phyloP scores from a whole-genome alignment of 208 protist genomes.

The Wallacemonas rigidus region DNA sequence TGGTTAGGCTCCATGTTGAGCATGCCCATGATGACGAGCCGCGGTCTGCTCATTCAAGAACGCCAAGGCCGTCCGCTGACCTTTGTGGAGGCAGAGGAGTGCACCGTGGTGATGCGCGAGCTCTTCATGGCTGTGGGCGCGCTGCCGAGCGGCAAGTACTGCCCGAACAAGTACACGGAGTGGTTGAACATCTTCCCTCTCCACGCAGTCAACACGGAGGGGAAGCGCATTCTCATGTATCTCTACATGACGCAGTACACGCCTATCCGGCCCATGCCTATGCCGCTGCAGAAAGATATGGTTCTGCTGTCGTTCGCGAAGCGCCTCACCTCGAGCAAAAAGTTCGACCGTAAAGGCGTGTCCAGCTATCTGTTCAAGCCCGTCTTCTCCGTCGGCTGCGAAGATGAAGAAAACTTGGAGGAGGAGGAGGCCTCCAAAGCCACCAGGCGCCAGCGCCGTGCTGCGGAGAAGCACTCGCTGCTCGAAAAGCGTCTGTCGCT shows the following conservation, averaged over 20 bases:
- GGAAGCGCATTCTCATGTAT: conserved; percentile 56
- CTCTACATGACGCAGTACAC: conserved; percentile 41
- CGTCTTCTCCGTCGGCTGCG: conserved; percentile 26
- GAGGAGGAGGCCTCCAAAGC: conserved; percentile 17
- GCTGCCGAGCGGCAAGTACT: conserved; percentile 44
- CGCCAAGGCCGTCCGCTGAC: conserved; percentile 27
- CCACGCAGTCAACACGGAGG: conserved; percentile 60
- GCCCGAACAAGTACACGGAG: conserved; percentile 39
- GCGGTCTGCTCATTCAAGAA: conserved; percentile 20
- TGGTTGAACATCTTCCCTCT: conserved; percentile 69
- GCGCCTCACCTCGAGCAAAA: conserved; percentile 19
- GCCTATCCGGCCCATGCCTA: conserved; percentile 30
- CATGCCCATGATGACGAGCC: conserved; percentile 47
- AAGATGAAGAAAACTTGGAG: conserved; percentile 5
- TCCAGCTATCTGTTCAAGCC: conserved; percentile 48
- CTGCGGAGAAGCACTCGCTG: conserved; percentile 11
- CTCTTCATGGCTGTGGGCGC: conserved; percentile 66
- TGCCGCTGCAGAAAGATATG: conserved; percentile 46
- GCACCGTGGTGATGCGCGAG: conserved; percentile 42
- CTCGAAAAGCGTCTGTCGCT: not conserved
- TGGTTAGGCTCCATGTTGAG: conserved; percentile 58
- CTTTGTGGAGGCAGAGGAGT: conserved; percentile 49
- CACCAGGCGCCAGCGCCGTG: conserved; percentile 6
- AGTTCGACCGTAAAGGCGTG: conserved; percentile 24
- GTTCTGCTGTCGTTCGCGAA: conserved; percentile 35